phyloP scores from a whole-genome alignment of 805 yeast genomes.

The Wickerhamomyces chambardii region DNA sequence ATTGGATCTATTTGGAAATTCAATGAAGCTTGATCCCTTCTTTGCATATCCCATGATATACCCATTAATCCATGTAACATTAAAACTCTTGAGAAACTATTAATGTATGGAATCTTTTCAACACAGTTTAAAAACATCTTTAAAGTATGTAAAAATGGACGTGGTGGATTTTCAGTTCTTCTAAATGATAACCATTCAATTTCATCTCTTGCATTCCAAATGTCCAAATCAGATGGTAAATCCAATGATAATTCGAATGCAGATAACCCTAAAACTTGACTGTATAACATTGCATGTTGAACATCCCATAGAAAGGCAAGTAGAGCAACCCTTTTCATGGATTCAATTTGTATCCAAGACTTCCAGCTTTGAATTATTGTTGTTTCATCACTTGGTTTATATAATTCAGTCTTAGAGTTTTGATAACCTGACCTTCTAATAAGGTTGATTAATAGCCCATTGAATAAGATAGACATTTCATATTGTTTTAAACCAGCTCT shows the following conservation, averaged over 20 bases:
- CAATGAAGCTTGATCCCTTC: neutral
- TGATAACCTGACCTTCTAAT: neutral
- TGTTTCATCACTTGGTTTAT: neutral
- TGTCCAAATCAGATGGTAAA: conserved; percentile 1
- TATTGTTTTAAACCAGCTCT: conserved; percentile 1
- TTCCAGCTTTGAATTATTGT: neutral
- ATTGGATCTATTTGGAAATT: neutral
- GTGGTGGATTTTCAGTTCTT: neutral
- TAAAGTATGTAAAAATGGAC: neutral
- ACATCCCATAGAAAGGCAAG: conserved; percentile 1
- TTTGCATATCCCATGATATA: neutral
- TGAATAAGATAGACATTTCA: neutral
- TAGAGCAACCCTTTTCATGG: neutral
- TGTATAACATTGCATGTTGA: conserved; percentile 1
- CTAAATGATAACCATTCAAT: conserved; percentile 1
- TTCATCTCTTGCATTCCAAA: neutral
- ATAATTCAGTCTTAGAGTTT: neutral
- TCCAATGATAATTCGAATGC: conserved; percentile 1
- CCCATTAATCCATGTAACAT: conserved; percentile 1
- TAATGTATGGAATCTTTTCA: neutral
- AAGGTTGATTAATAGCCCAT: neutral
- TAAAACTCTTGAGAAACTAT: conserved; percentile 1
- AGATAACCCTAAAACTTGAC: neutral
- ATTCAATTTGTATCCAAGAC: neutral
- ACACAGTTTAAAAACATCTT: neutral